Evolutionary conservation across 2,329 filamentous ascomycete species (phyloP).

Genomic region (Proliferodiscus dingleyae): DNA sequence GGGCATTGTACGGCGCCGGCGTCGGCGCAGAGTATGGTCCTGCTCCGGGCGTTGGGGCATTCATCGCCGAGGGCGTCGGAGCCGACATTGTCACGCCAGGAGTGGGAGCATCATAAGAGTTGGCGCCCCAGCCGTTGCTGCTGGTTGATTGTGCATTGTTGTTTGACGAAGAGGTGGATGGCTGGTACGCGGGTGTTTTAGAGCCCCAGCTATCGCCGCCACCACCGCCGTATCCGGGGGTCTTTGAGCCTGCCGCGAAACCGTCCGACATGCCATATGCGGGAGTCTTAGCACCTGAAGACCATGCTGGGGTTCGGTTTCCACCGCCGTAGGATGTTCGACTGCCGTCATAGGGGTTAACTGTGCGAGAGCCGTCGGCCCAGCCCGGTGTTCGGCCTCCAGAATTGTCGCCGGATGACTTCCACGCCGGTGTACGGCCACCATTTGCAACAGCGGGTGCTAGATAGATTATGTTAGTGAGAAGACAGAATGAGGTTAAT

Average conservation of each 20-base stretch:
- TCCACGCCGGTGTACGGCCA: conserved; percentile 65
- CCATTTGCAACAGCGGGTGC: conserved; percentile 53
- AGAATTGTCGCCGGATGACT: conserved; percentile 36
- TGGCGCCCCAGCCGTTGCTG: conserved; percentile 37
- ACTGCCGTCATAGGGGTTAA: conserved; percentile 60
- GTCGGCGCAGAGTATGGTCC: conserved; percentile 52
- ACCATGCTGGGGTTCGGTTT: conserved; percentile 71
- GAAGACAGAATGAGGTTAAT: not conserved
- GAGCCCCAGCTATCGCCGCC: conserved; percentile 59
- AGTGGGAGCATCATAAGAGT: conserved; percentile 63
- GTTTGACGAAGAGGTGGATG: conserved; percentile 45
- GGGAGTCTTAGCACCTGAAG: conserved; percentile 69
- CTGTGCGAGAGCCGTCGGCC: conserved; percentile 62
- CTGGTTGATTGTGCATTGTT: conserved; percentile 14
- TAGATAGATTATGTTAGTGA: conserved; percentile 19
- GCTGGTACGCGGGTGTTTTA: conserved; percentile 65
- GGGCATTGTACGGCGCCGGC: conserved; percentile 43
- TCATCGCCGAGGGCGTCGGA: conserved; percentile 57
- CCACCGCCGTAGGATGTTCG: conserved; percentile 70
- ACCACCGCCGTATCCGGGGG: conserved; percentile 64
- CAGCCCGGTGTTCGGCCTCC: conserved; percentile 63
- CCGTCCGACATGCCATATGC: conserved; percentile 48
- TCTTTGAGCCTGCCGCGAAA: conserved; percentile 68
- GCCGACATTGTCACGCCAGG: conserved; percentile 56
- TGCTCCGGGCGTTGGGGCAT: conserved; percentile 68